These are phyloP conservation scores for Penicillium sp. DNA, from an alignment of 2,329 filamentous ascomycete species.

Conservation along the genomic window DNA sequence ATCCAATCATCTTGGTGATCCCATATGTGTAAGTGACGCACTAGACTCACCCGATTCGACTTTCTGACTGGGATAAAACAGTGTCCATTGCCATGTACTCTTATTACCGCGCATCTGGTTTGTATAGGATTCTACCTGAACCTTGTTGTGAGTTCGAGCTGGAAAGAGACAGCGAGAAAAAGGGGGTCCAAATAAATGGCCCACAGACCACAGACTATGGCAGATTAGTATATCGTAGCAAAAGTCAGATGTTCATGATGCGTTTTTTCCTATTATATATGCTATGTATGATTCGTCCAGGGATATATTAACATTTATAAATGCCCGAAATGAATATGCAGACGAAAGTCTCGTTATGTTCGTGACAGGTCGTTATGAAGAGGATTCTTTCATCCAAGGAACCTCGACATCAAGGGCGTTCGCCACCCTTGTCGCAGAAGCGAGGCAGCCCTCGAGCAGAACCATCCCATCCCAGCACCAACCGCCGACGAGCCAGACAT, in stretches of 20 bases:
- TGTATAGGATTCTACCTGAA: conserved; percentile 1
- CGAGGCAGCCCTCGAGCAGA: conserved; percentile 59
- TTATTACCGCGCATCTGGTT: not conserved
- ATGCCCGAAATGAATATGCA: not conserved
- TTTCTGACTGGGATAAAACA: not conserved
- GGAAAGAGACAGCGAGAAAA: not conserved
- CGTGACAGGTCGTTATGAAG: not conserved
- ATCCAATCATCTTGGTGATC: conserved; percentile 10
- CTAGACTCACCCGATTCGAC: not conserved
- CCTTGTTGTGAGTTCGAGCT: not conserved
- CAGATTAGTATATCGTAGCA: not conserved
- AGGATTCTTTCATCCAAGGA: conserved; percentile 29
- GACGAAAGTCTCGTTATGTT: not conserved
- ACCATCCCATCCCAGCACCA: conserved; percentile 69
- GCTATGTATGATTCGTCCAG: not conserved
- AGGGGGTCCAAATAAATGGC: not conserved
- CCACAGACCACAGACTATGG: not conserved
- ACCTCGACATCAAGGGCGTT: conserved; percentile 52
- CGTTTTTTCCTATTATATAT: not conserved
- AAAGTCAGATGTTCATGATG: not conserved
- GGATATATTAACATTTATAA: not conserved
- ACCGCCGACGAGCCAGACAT: conserved; percentile 57
- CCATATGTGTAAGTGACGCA: conserved; percentile 19
- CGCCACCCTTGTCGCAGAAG: conserved; percentile 59
- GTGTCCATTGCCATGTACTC: conserved; percentile 15